A percentile compares a stretch with the other conserved stretches of the same genome.
Conservation (phyloP, 768 basidiomycete genomes). For the Galerina sulciceps region DNA sequence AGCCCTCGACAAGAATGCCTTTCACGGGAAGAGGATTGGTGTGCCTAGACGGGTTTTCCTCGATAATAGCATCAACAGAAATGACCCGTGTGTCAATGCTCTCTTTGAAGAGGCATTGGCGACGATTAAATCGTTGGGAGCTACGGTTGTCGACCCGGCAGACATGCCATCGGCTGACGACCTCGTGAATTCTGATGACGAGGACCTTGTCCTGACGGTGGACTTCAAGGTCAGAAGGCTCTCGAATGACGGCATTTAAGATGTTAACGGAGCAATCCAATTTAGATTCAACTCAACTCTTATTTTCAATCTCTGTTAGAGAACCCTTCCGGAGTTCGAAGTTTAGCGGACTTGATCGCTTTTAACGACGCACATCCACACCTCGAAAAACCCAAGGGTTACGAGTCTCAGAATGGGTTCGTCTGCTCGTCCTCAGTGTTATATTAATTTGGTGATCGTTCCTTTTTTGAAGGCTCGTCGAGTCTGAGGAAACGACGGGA, state of each 20-base stretch:
- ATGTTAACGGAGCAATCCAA: not conserved
- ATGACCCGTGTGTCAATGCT: constrained; percentile 25
- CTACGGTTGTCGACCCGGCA: constrained; percentile 63
- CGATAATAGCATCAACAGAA: constrained; percentile 26
- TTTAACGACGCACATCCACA: constrained; percentile 58
- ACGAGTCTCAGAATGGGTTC: constrained; percentile 40
- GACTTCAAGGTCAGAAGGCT: constrained; percentile 59
- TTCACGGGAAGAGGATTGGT: constrained; percentile 56
- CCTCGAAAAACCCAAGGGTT: constrained; percentile 48
- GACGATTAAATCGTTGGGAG: constrained; percentile 42
- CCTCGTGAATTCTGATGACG: constrained; percentile 49
- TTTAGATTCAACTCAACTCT: constrained; percentile 52
- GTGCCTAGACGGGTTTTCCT: constrained; percentile 49
- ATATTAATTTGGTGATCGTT: not conserved
- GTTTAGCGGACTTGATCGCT: constrained; percentile 57
- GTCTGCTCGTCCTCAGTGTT: constrained; percentile 4
- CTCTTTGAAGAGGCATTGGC: constrained; percentile 43
- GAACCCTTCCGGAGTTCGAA: constrained; percentile 59
- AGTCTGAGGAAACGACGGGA: constrained; percentile 38
- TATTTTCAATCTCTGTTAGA: constrained; percentile 50
- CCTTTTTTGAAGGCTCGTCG: constrained; percentile 33
- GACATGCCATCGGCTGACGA: constrained; percentile 60
- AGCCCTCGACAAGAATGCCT: constrained; percentile 49
- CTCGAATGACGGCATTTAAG: not conserved
- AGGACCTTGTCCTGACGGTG: constrained; percentile 51